A percentile compares a stretch with the other conserved stretches of the same genome.
Evolutionary conservation across 2,329 filamentous ascomycete genomes (phyloP).

Genomic region (Grosmannia clavigera): DNA sequence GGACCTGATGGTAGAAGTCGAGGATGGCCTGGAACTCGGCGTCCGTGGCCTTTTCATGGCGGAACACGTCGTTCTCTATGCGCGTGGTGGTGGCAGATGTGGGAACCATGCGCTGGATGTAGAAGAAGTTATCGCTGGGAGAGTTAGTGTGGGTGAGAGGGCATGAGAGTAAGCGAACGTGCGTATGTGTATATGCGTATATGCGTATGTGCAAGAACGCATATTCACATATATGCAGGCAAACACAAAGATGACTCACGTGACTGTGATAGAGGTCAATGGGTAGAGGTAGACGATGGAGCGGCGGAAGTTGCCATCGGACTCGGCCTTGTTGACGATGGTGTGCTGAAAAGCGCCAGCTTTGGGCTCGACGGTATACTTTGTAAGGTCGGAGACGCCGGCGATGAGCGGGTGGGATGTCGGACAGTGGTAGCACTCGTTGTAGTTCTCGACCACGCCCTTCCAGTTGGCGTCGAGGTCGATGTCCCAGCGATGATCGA

Average conservation of each 20-base stretch:
- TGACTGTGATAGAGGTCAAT: constrained; percentile 24
- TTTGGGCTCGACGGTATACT: constrained; percentile 26
- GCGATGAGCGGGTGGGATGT: constrained; percentile 34
- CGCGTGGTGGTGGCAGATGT: constrained; percentile 26
- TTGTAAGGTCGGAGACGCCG: constrained; percentile 29
- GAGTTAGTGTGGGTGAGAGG: background rate
- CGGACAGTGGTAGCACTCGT: constrained; percentile 35
- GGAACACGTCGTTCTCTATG: constrained; percentile 39
- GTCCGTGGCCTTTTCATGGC: constrained; percentile 32
- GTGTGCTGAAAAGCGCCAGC: constrained; percentile 10
- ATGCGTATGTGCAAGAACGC: background rate
- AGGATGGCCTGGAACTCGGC: constrained; percentile 33
- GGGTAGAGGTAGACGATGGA: constrained; percentile 28
- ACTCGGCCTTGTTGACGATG: constrained; percentile 8
- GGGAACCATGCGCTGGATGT: constrained; percentile 38
- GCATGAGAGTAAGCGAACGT: background rate
- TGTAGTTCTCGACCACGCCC: constrained; percentile 33
- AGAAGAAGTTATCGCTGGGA: constrained; percentile 32
- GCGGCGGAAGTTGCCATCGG: constrained; percentile 8
- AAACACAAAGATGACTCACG: constrained; percentile 18
- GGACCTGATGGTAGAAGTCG: constrained; percentile 37
- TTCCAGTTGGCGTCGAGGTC: constrained; percentile 28
- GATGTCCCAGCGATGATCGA: constrained; percentile 16
- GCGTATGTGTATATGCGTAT: background rate
- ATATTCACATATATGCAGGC: too few relatives aligned